Percentiles rank a stretch among this genome's conserved stretches.
Evolutionary conservation across 176 grass and related monocot species (phyloP).

Genomic region (Cocos nucifera): DNA sequence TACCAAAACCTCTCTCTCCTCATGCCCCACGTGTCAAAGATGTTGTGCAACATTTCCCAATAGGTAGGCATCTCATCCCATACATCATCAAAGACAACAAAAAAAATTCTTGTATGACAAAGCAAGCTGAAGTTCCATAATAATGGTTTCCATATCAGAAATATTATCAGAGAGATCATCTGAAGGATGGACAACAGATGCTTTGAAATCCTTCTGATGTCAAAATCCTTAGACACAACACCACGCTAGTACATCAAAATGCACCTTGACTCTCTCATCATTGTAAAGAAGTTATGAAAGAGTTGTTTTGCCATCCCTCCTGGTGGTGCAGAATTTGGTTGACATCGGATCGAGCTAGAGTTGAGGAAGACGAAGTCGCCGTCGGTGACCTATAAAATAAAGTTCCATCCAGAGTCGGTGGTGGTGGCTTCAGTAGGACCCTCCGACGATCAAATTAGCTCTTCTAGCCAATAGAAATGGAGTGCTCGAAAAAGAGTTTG

Average conservation of each 20-base stretch:
- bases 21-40: background rate
- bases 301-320: slow-evolving; percentile 43
- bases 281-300: slow-evolving; percentile 29
- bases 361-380: no score
- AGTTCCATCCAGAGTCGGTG: no score
- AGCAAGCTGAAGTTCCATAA: no score
- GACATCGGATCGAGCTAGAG: no score
- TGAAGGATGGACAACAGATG: background rate
- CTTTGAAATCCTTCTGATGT: slow-evolving; percentile 20
- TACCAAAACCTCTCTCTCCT: slow-evolving; percentile 6
- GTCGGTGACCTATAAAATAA: no score
- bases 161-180: background rate
- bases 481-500: no score
- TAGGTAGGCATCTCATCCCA: slow-evolving; percentile 4
- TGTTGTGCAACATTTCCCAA: slow-evolving; percentile 9
- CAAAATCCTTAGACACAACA: slow-evolving; percentile 19
- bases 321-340: no score
- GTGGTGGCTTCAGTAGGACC: no score
- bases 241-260: slow-evolving; percentile 22
- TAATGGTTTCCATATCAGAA: no score
- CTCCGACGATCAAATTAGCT: no score
- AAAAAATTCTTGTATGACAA: slow-evolving; percentile 15
- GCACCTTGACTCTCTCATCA: slow-evolving; percentile 1
- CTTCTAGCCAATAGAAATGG: no score
- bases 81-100: no score